Conservation (phyloP, 495 filamentous ascomycete species). For the Aspergillus funiculosus region DNA sequence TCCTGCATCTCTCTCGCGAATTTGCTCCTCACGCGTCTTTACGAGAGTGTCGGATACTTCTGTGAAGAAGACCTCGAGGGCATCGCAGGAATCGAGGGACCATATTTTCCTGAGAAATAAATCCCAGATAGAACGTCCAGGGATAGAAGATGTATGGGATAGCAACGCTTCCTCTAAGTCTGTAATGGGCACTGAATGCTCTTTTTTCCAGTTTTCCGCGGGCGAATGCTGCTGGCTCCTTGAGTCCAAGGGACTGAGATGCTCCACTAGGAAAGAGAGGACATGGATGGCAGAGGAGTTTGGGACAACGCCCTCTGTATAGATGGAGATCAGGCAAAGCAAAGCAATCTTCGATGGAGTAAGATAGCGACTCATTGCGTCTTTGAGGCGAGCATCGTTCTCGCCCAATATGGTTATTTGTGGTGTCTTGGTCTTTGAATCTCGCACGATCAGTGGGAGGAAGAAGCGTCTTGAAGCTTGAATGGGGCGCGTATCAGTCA, state of each 20-base stretch:
- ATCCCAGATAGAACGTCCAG: slow-evolving; percentile 80
- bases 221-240: slow-evolving; percentile 27
- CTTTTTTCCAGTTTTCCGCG: slow-evolving; percentile 33
- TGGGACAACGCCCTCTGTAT: slow-evolving; percentile 69
- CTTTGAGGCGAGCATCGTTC: slow-evolving; percentile 5
- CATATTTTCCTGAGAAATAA: slow-evolving; percentile 77
- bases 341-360: slow-evolving; percentile 82
- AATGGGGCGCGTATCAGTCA: too few species aligned
- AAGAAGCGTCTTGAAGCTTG: too few species aligned
- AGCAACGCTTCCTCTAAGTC: slow-evolving; percentile 60
- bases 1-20: slow-evolving; percentile 46
- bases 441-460: too few species aligned
- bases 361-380: slow-evolving; percentile 68
- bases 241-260: slow-evolving; percentile 52
- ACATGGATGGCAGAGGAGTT: slow-evolving; percentile 71
- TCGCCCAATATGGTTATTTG: background rate
- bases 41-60: slow-evolving; percentile 50
- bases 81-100: slow-evolving; percentile 74
- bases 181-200: slow-evolving; percentile 55
- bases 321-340: slow-evolving; percentile 72
- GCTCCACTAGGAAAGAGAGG: slow-evolving; percentile 75
- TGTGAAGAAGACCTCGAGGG: slow-evolving; percentile 63
- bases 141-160: slow-evolving; percentile 58
- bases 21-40: slow-evolving; percentile 53
- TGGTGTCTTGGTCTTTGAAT: too few species aligned